Evolutionary conservation across 345 rosid genomes (phyloP).

Genomic region (Euclidium syriacum): DNA sequence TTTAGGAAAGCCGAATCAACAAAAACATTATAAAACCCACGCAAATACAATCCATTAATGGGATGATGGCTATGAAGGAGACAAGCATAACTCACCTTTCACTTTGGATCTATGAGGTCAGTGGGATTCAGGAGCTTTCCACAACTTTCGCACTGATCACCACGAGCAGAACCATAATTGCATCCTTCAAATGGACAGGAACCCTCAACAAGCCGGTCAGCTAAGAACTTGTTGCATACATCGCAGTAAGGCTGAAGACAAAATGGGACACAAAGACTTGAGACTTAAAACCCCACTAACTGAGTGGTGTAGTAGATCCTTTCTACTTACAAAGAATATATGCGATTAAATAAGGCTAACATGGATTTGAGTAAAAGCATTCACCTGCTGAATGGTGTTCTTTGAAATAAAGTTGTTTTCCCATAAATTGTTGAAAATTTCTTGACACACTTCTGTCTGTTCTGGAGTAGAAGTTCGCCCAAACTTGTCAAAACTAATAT

Average conservation of each 20-base stretch:
- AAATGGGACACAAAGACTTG: not conserved
- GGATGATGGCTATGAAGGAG: not conserved
- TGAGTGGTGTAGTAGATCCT: too few species aligned
- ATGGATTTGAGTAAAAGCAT: not conserved
- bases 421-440: slow-evolving; percentile 68
- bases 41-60: not conserved
- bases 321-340: too few species aligned
- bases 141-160: slow-evolving; percentile 95
- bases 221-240: slow-evolving; percentile 71
- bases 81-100: slow-evolving; percentile 76
- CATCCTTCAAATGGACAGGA: slow-evolving; percentile 71
- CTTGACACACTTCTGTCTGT: slow-evolving; percentile 91
- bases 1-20: not conserved
- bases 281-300: not conserved
- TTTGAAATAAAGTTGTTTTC: slow-evolving; percentile 84
- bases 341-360: not conserved
- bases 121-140: slow-evolving; percentile 90
- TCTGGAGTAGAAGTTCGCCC: slow-evolving; percentile 89
- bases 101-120: slow-evolving; percentile 77
- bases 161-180: slow-evolving; percentile 82
- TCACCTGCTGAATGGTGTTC: slow-evolving; percentile 82
- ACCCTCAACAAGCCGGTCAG: slow-evolving; percentile 96
- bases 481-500: slow-evolving; percentile 88
- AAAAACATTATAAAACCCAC: not conserved
- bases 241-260: slow-evolving; percentile 73